Base-by-base conservation (phyloP, 2,329 filamentous ascomycete species). In the Rhexocercosporidium sp. region DNA sequence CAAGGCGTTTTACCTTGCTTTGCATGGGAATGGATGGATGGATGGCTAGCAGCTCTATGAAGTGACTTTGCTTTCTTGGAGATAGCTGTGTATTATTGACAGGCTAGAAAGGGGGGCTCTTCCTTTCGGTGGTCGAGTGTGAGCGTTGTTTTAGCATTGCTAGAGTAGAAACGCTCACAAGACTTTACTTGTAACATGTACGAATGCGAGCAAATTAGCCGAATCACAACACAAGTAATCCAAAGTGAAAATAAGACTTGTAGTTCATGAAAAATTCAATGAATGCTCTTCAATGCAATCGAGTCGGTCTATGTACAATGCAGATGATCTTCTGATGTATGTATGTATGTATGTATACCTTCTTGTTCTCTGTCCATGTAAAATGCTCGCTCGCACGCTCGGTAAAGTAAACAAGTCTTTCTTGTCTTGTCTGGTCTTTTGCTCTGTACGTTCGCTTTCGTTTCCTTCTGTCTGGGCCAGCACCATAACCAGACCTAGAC, bases 251-350 rank as follows among this genome's bases (percentile, higher is more conserved):
- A 11, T 14, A 8, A 49, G 22, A 49, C 22, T 25, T n/a, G n/a
- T n/a, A n/a, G n/a, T n/a, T n/a, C n/a, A n/a, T n/a, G n/a, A n/a
- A n/a, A n/a, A n/a, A n/a, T n/a, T n/a, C n/a, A n/a, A n/a, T n/a
- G n/a, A n/a, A n/a, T n/a, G n/a, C n/a, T 51, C 11, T 51, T 51
- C 22, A 29, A 51, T 51, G 47, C 47, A 51, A 29, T 31, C 29
- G 29, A 1, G 4, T 2, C 39, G 31, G 7, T 57, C 53, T 57
- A 57, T 60, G 27, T 60, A 60, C 57, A 60, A 60, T 60, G 57
- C 39, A 60, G 25, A 16, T 34, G 22, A 22, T 60, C 9, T 31
- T 9, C 5, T 31, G 29, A 31, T 31, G 29, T 31, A 31, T 31
- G 29, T 31, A 31, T 31, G 29, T 31, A 31, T 31, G 29, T 31